phyloP scores from a whole-genome alignment of 2,329 filamentous ascomycete species.

The Colletotrichum sp. region DNA sequence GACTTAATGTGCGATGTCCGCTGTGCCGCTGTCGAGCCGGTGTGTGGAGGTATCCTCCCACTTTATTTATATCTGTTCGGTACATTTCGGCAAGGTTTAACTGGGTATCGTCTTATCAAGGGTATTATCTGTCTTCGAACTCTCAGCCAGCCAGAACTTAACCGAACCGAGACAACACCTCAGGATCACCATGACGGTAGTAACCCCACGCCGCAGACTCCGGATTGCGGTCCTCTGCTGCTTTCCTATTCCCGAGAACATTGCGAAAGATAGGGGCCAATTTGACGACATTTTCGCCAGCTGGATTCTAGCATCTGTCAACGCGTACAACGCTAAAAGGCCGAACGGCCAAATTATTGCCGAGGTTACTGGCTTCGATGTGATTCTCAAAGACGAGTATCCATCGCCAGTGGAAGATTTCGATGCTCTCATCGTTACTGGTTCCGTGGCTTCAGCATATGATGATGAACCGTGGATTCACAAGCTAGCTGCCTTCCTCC shows the following conservation, averaged over 20 bases:
- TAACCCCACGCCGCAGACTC: neutral
- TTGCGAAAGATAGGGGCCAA: neutral
- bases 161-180: neutral
- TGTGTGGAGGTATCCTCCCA: neutral
- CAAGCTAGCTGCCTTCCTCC: constrained; percentile 25
- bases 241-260: neutral
- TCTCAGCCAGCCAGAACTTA: neutral
- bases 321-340: neutral
- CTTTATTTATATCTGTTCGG: neutral
- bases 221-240: neutral
- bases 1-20: neutral
- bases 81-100: neutral
- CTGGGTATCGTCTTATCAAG: neutral
- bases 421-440: constrained; percentile 43
- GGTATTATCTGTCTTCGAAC: neutral
- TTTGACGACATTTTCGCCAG: neutral
- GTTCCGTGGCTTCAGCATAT: constrained; percentile 39
- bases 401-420: constrained; percentile 32
- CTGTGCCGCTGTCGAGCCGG: neutral
- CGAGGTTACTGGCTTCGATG: constrained; percentile 37
- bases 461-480: constrained; percentile 27
- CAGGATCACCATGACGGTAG: neutral
- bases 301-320: neutral
- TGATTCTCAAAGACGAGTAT: constrained; percentile 34
- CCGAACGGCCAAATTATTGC: constrained; percentile 4